Percentiles rank a stretch among this genome's conserved stretches.
Conservation (phyloP, 768 basidiomycete species). For the Mycena amicta region DNA sequence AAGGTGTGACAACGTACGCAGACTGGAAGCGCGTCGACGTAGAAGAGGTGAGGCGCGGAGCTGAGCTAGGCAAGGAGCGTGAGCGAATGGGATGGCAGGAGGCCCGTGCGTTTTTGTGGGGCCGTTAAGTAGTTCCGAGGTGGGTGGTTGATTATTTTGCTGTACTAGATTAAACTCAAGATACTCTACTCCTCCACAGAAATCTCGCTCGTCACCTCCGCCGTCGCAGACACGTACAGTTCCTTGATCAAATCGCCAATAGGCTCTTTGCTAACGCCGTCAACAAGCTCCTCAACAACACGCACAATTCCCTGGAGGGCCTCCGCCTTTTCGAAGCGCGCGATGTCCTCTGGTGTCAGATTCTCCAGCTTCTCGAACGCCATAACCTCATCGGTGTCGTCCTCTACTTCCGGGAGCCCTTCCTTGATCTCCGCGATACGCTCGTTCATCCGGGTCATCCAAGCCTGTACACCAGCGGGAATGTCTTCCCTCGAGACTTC, state of each 20-base stretch:
- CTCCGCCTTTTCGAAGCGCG: slow-evolving; percentile 4
- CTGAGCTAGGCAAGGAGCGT: slow-evolving; percentile 63
- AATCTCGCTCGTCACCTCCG: slow-evolving; percentile 11
- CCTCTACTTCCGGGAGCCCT: neutral
- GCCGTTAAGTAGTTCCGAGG: neutral
- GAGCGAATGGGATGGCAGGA: slow-evolving; percentile 78
- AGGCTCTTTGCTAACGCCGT: slow-evolving; percentile 6
- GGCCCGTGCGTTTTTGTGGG: slow-evolving; percentile 35
- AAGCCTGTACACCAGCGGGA: neutral
- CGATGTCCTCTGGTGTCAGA: slow-evolving; percentile 6
- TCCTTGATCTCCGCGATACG: neutral
- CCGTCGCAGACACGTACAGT: slow-evolving; percentile 13
- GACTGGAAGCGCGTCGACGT: slow-evolving; percentile 78
- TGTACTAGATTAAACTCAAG: neutral
- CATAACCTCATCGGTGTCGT: neutral
- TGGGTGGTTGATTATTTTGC: neutral
- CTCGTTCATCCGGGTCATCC: slow-evolving; percentile 11
- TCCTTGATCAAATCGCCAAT: slow-evolving; percentile 13
- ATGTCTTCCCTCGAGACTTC: slow-evolving; percentile 6
- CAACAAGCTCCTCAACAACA: slow-evolving; percentile 3
- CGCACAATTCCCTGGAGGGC: slow-evolving; percentile 7
- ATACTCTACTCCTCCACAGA: neutral
- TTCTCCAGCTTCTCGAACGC: slow-evolving; percentile 1
- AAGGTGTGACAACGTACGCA: slow-evolving; percentile 59
- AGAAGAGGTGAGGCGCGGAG: slow-evolving; percentile 69